These are phyloP conservation scores for Ustilago loliicola DNA, from an alignment of 1,284 basidiomycete species.

Conservation along the genomic window DNA sequence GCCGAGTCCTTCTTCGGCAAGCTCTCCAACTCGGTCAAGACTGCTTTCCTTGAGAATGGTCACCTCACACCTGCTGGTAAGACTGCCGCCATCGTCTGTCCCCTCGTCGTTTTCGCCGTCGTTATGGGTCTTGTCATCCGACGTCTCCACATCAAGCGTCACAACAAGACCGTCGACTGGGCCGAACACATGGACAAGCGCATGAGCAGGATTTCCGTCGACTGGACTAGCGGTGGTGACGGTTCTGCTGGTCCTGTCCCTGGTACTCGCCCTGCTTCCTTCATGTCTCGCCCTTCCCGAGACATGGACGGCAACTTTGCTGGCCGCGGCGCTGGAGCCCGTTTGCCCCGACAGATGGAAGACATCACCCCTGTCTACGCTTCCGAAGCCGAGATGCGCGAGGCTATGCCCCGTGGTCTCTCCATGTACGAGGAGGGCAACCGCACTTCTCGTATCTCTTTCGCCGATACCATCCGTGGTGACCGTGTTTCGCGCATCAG, in stretches of 20 bases:
- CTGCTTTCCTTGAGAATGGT: conserved; percentile 59
- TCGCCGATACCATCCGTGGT: conserved; percentile 58
- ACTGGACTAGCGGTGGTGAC: conserved; percentile 64
- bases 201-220: conserved; percentile 67
- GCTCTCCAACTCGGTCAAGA: conserved; percentile 54
- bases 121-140: conserved; percentile 58
- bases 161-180: conserved; percentile 69
- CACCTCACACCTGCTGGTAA: conserved; percentile 60
- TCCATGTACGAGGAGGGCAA: conserved; percentile 57
- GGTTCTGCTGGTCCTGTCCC: conserved; percentile 60
- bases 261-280: conserved; percentile 62
- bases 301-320: conserved; percentile 55
- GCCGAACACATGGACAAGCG: conserved; percentile 69
- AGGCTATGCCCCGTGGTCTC: conserved; percentile 49
- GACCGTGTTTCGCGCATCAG: conserved; percentile 63
- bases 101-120: conserved; percentile 58
- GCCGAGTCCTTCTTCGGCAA: conserved; percentile 51
- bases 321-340: conserved; percentile 52
- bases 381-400: conserved; percentile 58
- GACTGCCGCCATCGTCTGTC: conserved; percentile 66
- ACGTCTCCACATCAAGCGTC: conserved; percentile 66
- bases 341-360: conserved; percentile 55
- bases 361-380: conserved; percentile 51
- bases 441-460: conserved; percentile 56
- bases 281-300: conserved; percentile 51